Base-by-base conservation (phyloP, 108 stramenopile species). In the Fragilariopsis cylindrus region DNA sequence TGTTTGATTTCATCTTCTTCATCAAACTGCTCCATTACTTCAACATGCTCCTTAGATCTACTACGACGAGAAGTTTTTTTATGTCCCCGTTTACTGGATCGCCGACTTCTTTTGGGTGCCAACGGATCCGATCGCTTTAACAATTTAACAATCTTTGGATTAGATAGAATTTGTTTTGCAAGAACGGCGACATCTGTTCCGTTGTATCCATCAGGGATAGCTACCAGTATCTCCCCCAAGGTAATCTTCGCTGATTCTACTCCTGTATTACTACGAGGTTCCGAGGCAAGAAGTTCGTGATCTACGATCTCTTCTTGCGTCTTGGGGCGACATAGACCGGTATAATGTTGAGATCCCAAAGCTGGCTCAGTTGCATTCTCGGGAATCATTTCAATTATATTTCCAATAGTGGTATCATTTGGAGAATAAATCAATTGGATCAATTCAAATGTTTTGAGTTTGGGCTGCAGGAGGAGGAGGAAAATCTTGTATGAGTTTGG, bases 221-320 rank as follows among this genome's bases (percentile, higher is more conserved):
- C 88, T 18, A 88, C 81, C 16, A 88, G 60, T 60, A 88, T 82
- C 69, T 88, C 88, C 16, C 88, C 83, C 46, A 81, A 45, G 5
- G 65, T 54, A 75, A 87, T 84, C 9, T 65, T 63, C 21, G 82
- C 82, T 39, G 78, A 76, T 13, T 73, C 62, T 5, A 75, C 74
- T 7, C 48, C 60, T 1, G 45, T 62, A 8, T 53, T 65, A 39
- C 63, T 43, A 39, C 72, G 53, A 50, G 70, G 42, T 40, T 45
- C 77, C 49, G 67, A 65, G 4, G 78, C 78, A 3, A 85, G 58
- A 1, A 76, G 40, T 8, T 77, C 69, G 48, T 55, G 19, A 65
- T 85, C 73, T 30, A 83, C 18, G 21, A 77, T 63, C 52, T 82
- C 78, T 65, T 80, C 69, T 39, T 75, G 44, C 21, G 57, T 57